phyloP scores from a whole-genome alignment of 1,284 basidiomycete genomes.

The Microstroma glucosiphilum region DNA sequence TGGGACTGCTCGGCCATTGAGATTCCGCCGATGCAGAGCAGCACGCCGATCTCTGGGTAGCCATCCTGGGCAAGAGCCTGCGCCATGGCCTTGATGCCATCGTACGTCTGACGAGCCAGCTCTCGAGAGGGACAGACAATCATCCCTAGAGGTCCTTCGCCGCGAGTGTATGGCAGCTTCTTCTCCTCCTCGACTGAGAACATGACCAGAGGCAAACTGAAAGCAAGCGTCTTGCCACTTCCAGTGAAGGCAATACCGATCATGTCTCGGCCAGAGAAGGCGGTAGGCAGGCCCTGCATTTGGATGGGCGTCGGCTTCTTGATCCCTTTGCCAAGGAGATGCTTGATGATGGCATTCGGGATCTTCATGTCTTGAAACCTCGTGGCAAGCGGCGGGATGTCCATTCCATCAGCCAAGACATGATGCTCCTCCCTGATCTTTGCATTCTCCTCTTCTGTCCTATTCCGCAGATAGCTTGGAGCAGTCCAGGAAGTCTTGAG shows the following conservation, averaged over 20 bases:
- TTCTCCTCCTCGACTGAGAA: conserved; percentile 69
- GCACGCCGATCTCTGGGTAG: conserved; percentile 66
- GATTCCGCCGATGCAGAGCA: conserved; percentile 95
- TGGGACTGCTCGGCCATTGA: conserved; percentile 94
- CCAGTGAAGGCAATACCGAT: conserved; percentile 55
- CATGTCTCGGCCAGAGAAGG: conserved; percentile 56
- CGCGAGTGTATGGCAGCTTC: conserved; percentile 78
- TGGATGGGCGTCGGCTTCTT: conserved; percentile 88
- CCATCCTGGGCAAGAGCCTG: conserved; percentile 70
- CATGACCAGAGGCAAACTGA: conserved; percentile 60
- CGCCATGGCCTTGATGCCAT: conserved; percentile 83
- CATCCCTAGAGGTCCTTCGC: conserved; percentile 91
- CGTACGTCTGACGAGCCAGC: conserved; percentile 71
- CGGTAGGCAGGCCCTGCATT: conserved; percentile 89
- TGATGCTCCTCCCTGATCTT: conserved; percentile 80
- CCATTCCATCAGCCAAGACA: conserved; percentile 82
- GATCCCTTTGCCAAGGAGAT: conserved; percentile 72
- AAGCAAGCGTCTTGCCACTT: conserved; percentile 54
- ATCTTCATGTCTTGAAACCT: conserved; percentile 97
- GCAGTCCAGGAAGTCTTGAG: conserved; percentile 83
- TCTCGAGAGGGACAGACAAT: conserved; percentile 64
- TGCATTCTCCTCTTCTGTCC: conserved; percentile 65
- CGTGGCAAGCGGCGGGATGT: conserved; percentile 88
- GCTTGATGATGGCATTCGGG: conserved; percentile 68
- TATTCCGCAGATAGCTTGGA: conserved; percentile 72